Conservation (phyloP, 2,329 filamentous ascomycete species). For the Neofusicoccum sp. region DNA sequence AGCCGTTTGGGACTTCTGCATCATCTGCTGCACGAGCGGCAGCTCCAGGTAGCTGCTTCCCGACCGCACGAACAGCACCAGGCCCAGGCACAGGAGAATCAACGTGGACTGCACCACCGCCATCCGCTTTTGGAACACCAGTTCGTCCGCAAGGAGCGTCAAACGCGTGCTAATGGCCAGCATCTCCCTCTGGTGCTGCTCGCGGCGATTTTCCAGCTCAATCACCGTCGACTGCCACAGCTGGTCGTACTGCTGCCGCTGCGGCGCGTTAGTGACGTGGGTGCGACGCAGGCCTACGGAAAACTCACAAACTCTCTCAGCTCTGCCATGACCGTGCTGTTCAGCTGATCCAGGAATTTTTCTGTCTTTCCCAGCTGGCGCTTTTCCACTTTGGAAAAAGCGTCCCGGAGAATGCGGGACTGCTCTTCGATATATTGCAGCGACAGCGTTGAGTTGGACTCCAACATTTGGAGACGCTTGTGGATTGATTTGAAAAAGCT, state of each 20-base stretch:
- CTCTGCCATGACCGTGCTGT: slow-evolving; percentile 80
- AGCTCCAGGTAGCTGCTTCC: slow-evolving; percentile 40
- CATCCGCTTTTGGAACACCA: slow-evolving; percentile 82
- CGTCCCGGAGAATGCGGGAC: slow-evolving; percentile 83
- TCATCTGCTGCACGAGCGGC: slow-evolving; percentile 47
- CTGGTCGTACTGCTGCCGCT: slow-evolving; percentile 83
- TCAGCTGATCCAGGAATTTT: slow-evolving; percentile 78
- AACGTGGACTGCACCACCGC: slow-evolving; percentile 87
- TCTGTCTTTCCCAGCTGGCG: slow-evolving; percentile 82
- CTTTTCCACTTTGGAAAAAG: slow-evolving; percentile 81
- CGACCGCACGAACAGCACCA: slow-evolving; percentile 71
- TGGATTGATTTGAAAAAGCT: slow-evolving; percentile 97
- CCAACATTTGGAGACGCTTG: slow-evolving; percentile 86
- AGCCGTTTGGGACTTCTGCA: slow-evolving; percentile 33
- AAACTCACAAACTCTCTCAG: slow-evolving; percentile 52
- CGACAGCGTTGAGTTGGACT: slow-evolving; percentile 88
- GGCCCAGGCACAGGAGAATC: slow-evolving; percentile 77
- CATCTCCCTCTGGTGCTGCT: slow-evolving; percentile 79
- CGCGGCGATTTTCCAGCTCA: slow-evolving; percentile 82
- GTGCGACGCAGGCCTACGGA: background rate
- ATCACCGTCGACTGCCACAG: slow-evolving; percentile 95
- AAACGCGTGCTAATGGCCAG: slow-evolving; percentile 77
- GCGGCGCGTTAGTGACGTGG: slow-evolving; percentile 21
- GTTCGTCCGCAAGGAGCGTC: slow-evolving; percentile 88
- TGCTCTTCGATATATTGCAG: slow-evolving; percentile 97